Evolutionary conservation across 495 filamentous ascomycete species (phyloP).

Genomic region (Cryomyces minteri): DNA sequence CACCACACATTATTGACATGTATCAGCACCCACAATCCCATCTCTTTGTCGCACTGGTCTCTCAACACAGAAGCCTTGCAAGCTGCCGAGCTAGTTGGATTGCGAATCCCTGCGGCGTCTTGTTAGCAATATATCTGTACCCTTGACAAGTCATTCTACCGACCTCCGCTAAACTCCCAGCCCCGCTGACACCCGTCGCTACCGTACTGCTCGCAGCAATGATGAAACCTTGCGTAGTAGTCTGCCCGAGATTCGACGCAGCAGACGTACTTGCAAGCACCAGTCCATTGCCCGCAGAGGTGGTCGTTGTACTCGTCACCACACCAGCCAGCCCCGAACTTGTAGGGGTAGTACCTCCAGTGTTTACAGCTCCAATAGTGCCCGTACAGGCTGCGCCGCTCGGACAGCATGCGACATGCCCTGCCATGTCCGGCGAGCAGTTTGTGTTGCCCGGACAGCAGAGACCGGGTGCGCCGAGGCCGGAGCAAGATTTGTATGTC

Average conservation of each 20-base stretch:
- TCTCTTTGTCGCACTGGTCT: too few species aligned
- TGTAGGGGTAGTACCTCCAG: neutral
- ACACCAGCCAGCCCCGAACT: neutral
- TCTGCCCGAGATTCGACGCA: neutral
- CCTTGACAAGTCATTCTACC: too few species aligned
- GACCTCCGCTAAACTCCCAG: neutral
- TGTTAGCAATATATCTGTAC: too few species aligned
- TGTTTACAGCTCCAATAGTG: slow-evolving; percentile 21
- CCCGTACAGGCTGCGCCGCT: slow-evolving; percentile 42
- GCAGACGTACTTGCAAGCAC: neutral
- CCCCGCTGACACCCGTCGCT: slow-evolving; percentile 5
- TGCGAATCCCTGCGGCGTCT: too few species aligned
- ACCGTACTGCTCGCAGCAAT: neutral
- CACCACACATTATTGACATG: too few species aligned
- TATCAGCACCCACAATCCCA: too few species aligned
- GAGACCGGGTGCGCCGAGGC: slow-evolving; percentile 28
- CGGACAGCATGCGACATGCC: slow-evolving; percentile 50
- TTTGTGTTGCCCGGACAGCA: slow-evolving; percentile 36
- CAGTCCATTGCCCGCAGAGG: neutral
- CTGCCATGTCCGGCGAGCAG: slow-evolving; percentile 37
- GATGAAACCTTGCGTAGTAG: neutral
- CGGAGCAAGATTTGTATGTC: slow-evolving; percentile 32
- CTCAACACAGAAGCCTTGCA: too few species aligned
- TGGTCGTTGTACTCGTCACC: neutral
- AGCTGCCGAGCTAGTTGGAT: too few species aligned